Evolutionary conservation across 2,329 filamentous ascomycete genomes (phyloP).

Genomic region (Phialocephala subalpina): DNA sequence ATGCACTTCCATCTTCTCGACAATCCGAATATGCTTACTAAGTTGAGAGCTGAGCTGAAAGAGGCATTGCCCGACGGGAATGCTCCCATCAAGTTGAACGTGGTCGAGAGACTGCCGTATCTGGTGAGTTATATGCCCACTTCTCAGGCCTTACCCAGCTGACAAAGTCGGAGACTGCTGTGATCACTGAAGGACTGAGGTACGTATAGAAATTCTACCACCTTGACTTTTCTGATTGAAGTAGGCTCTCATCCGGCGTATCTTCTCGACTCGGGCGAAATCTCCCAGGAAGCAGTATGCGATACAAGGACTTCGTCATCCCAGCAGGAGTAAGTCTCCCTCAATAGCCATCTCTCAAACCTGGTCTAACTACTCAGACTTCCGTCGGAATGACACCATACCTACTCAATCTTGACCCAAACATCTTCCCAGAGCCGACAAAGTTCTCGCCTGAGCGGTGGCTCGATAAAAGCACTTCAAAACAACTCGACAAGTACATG

Average conservation of each 20-base stretch:
- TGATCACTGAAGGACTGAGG: conserved; percentile 4
- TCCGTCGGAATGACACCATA: conserved; percentile 48
- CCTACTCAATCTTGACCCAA: conserved; percentile 20
- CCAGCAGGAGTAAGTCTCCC: neutral
- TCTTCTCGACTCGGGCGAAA: neutral
- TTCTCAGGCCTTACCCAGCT: neutral
- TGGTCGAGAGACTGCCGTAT: neutral
- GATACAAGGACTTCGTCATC: neutral
- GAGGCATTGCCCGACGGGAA: neutral
- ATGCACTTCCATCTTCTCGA: neutral
- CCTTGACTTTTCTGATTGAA: neutral
- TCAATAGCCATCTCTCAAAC: neutral
- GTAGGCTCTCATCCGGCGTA: neutral
- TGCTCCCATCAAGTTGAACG: neutral
- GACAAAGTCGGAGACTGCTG: neutral
- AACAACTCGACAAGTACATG: conserved; percentile 46
- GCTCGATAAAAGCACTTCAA: conserved; percentile 35
- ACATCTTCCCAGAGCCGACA: conserved; percentile 21
- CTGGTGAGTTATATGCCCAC: neutral
- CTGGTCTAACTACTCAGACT: conserved; percentile 36
- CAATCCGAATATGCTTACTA: neutral
- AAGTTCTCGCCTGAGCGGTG: conserved; percentile 28
- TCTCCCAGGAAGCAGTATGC: neutral
- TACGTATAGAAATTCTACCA: neutral
- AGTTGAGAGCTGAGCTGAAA: neutral